Base-by-base conservation (phyloP, 805 yeast genomes). In the Ogataea henricii region DNA sequence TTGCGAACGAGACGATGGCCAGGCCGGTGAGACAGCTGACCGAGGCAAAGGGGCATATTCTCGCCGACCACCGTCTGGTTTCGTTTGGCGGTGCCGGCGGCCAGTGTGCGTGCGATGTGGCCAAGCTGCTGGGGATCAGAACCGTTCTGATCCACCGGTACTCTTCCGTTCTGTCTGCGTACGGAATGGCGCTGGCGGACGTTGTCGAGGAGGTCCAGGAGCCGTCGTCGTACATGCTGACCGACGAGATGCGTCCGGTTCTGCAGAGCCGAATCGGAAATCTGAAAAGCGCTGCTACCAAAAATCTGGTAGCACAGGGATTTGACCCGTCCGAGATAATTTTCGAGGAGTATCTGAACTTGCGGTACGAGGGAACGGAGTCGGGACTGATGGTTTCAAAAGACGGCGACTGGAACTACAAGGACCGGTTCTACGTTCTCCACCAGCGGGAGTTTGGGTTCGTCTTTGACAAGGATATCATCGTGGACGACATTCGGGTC, bases 1-100 rank as follows among this genome's bases (percentile, higher is more conserved):
- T 89, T 6, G 96, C 96, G 1, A 85, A 87, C 58, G 95, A 87
- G 58, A 72, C 90, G 1, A 89, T 89, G 96, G 87, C 94, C n/a
- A 77, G 95, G 51, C 96, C 96, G 2, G 87, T 89, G 45, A 75
- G 96, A 49, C 83, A 86, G 35, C 69, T 89, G 44, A 89, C 96
- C 0, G 96, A 89, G 63, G 88, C 92, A 1, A 87, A 83, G 60
- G 96, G 96, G 4, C 81, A 82, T 59, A 74, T 79, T 35, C 75
- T 82, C 0, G 63, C 85, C 9, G 70, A 77, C 9, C 96, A 89
- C 63, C 70, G 85, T 48, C 68, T 89, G 49, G 95, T 90, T 1
- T 78, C 92, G 2, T 89, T 89, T 68, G 96, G 96, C 40, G 96
- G 96, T 41, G 96, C 96, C 21, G 96, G 96, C 46, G 96, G 96